Conservation (phyloP, 208 protist species). For the Tritrichomonas foetus region DNA sequence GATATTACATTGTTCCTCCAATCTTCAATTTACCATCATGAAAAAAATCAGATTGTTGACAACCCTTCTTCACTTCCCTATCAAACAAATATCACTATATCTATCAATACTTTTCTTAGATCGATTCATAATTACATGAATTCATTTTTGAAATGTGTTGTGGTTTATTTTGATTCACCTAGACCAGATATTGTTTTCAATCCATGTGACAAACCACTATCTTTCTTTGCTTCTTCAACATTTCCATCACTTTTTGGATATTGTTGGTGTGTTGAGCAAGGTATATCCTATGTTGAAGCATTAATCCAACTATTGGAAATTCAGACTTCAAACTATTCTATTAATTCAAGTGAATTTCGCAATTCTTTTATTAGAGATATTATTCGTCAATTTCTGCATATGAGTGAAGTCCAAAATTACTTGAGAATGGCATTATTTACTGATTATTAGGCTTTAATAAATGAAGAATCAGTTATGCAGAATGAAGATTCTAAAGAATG, state of each 20-base stretch:
- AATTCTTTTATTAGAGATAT: slow-evolving; percentile 18
- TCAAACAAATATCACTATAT: not conserved
- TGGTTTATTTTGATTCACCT: not conserved
- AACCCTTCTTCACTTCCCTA: not conserved
- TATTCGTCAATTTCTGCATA: slow-evolving; percentile 26
- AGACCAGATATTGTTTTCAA: not conserved
- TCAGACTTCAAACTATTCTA: not conserved
- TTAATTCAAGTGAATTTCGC: not conserved
- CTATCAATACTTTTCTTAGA: not conserved
- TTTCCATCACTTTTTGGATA: slow-evolving; percentile 9
- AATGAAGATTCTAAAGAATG: not conserved
- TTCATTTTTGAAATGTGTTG: not conserved
- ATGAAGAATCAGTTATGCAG: not conserved
- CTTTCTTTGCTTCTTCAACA: slow-evolving; percentile 8
- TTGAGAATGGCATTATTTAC: not conserved
- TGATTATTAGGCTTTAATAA: not conserved
- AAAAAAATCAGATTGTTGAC: not conserved
- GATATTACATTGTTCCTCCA: not conserved
- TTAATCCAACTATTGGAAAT: not conserved
- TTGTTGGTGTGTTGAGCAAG: slow-evolving; percentile 12
- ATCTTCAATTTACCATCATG: not conserved
- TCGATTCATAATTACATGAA: not conserved
- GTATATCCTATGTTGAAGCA: not conserved
- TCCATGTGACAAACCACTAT: not conserved
- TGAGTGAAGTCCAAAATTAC: slow-evolving; percentile 1